Evolutionary conservation across 331 rosid genomes (phyloP).

Genomic region (Malus hybrid): DNA sequence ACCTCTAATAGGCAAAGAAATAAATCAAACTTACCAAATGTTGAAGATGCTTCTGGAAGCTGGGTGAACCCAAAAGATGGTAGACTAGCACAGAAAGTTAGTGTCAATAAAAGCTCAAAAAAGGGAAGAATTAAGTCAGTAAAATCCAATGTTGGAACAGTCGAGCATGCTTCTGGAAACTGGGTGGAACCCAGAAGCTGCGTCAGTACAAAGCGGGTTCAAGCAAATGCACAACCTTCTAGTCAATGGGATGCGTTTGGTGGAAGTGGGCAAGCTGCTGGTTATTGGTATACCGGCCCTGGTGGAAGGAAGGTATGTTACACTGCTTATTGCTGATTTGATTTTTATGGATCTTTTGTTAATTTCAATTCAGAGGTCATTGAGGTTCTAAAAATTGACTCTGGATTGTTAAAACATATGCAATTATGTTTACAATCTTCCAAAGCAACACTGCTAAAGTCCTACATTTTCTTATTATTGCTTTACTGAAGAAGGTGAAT

Average conservation of each 20-base stretch:
- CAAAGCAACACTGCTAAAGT: neutral
- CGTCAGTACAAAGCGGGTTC: constrained; percentile 50
- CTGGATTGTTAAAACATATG: neutral
- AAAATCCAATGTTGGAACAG: constrained; percentile 26
- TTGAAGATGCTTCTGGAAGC: constrained; percentile 36
- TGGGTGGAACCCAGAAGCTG: constrained; percentile 71
- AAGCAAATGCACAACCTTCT: constrained; percentile 29
- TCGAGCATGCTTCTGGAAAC: constrained; percentile 31
- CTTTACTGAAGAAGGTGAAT: neutral
- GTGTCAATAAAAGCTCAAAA: constrained; percentile 30
- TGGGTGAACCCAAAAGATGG: constrained; percentile 58
- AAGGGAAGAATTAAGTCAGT: constrained; percentile 27
- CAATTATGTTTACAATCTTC: neutral
- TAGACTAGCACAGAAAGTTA: constrained; percentile 35
- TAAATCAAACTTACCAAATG: constrained; percentile 18
- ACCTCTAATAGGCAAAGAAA: constrained; percentile 10
- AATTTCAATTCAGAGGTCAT: constrained; percentile 7
- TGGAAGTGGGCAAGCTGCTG: constrained; percentile 55
- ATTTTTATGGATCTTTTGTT: neutral
- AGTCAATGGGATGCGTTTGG: neutral
- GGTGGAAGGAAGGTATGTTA: constrained; percentile 67
- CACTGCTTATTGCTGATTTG: neutral
- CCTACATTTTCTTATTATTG: neutral
- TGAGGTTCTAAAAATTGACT: neutral
- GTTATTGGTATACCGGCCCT: constrained; percentile 83